phyloP scores from a whole-genome alignment of 2,329 filamentous ascomycete genomes.

The Colletotrichum tropicale region DNA sequence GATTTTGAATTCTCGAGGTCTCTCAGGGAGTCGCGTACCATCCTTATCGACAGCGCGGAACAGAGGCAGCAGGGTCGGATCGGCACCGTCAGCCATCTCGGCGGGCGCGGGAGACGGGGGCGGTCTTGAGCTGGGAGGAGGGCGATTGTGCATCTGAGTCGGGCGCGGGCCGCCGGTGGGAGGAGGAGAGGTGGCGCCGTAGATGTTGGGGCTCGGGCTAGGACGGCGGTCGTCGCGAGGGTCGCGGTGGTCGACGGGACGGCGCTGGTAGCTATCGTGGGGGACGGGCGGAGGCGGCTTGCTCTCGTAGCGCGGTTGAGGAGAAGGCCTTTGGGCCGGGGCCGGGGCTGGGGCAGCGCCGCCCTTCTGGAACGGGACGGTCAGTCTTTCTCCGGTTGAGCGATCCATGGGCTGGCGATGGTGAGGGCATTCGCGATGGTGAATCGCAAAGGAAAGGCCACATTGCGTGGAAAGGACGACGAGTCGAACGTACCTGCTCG shows the following conservation, averaged over 20 bases:
- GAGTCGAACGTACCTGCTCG: slow-evolving; percentile 59
- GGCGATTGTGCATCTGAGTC: slow-evolving; percentile 49
- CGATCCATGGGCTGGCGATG: slow-evolving; percentile 22
- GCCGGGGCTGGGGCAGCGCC: slow-evolving; percentile 20
- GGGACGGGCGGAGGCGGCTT: slow-evolving; percentile 51
- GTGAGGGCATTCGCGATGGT: not conserved
- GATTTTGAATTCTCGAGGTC: not conserved
- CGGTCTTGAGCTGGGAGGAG: slow-evolving; percentile 63
- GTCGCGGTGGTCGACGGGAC: slow-evolving; percentile 20
- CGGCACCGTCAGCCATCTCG: slow-evolving; percentile 52
- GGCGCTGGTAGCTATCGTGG: slow-evolving; percentile 26
- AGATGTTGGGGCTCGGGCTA: slow-evolving; percentile 30
- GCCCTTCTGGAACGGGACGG: slow-evolving; percentile 20
- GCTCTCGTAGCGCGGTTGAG: slow-evolving; percentile 48
- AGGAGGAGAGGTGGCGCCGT: slow-evolving; percentile 57
- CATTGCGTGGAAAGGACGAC: not conserved
- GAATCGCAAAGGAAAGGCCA: slow-evolving; percentile 2
- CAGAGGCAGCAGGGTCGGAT: slow-evolving; percentile 79
- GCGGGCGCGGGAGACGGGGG: slow-evolving; percentile 67
- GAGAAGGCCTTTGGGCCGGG: slow-evolving; percentile 15
- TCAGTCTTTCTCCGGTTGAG: slow-evolving; percentile 6
- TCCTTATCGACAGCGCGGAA: slow-evolving; percentile 92
- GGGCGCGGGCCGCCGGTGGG: slow-evolving; percentile 49
- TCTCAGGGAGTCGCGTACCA: slow-evolving; percentile 49
- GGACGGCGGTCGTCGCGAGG: slow-evolving; percentile 26